phyloP scores from a whole-genome alignment of 192 early-diverging fungal genomes.

The Coemansia interrupta region DNA sequence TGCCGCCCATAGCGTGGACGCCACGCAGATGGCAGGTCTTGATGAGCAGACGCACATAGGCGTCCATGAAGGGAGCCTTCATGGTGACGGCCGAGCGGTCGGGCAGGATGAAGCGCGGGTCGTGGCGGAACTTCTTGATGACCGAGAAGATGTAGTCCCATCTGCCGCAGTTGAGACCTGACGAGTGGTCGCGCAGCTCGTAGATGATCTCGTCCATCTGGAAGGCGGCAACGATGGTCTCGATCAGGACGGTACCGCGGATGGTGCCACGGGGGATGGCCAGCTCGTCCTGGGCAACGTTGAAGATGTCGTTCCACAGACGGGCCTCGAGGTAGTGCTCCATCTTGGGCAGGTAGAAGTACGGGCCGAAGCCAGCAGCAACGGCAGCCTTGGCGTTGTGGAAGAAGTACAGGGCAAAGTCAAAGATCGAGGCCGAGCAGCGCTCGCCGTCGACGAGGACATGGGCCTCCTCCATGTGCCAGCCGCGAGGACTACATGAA shows the following conservation, averaged over 20 bases:
- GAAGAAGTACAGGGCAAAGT: slow-evolving; percentile 98
- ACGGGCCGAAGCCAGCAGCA: slow-evolving; percentile 86
- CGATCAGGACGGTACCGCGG: slow-evolving; percentile 94
- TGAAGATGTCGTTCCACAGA: slow-evolving; percentile 98
- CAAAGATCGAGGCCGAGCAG: slow-evolving; percentile 93
- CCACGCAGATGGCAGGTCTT: slow-evolving; percentile 98
- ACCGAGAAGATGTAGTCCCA: slow-evolving; percentile 99
- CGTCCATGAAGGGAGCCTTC: slow-evolving; percentile 97
- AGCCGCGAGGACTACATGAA: slow-evolving; percentile 78
- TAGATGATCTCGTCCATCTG: slow-evolving; percentile 99
- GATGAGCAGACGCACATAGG: slow-evolving; percentile 94
- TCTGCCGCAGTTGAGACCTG: slow-evolving; percentile 97
- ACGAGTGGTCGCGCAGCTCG: slow-evolving; percentile 96
- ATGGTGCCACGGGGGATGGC: slow-evolving; percentile 91
- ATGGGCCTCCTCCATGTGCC: slow-evolving; percentile 98
- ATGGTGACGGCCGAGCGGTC: slow-evolving; percentile 89
- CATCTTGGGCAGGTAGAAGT: slow-evolving; percentile 99
- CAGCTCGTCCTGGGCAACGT: slow-evolving; percentile 87
- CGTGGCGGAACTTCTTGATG: slow-evolving; percentile 94
- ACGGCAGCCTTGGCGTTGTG: slow-evolving; percentile 88
- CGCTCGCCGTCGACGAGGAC: slow-evolving; percentile 88
- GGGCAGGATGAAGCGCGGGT: slow-evolving; percentile 83
- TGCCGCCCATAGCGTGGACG: slow-evolving; percentile 99
- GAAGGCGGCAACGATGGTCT: slow-evolving; percentile 94
- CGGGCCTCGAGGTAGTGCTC: slow-evolving; percentile 95